Percentiles rank a stretch among this genome's conserved stretches.
These are phyloP conservation scores for Xylariomycetidae sp. DNA, from an alignment of 2,329 filamentous ascomycete species.

Conservation along the genomic window DNA sequence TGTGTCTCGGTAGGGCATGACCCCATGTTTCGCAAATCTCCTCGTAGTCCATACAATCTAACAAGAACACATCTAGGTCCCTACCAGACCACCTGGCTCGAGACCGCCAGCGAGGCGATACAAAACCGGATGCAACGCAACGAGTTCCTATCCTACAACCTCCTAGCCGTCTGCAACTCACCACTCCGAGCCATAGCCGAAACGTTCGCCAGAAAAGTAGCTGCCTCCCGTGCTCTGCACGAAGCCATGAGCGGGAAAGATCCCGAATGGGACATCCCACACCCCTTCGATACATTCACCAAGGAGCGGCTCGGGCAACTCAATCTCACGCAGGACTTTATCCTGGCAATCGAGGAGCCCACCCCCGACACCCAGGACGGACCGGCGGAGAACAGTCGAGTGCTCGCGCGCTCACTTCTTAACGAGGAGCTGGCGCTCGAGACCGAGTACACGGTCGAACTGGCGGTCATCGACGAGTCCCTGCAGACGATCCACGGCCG, in stretches of 20 bases:
- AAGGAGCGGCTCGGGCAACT: constrained; percentile 11
- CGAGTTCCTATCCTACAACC: constrained; percentile 66
- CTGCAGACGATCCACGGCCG: constrained; percentile 49
- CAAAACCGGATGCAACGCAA: constrained; percentile 62
- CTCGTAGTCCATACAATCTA: constrained; percentile 1
- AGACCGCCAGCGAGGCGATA: constrained; percentile 60
- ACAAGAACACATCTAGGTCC: constrained; percentile 27
- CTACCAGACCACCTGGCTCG: constrained; percentile 57
- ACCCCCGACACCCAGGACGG: constrained; percentile 30
- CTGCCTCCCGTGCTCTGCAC: constrained; percentile 36
- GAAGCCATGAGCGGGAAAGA: constrained; percentile 30
- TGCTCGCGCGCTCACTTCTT: too few species aligned
- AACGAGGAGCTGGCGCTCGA: constrained; percentile 37
- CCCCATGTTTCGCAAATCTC: constrained; percentile 1
- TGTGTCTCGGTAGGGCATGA: constrained; percentile 48
- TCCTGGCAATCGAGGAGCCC: constrained; percentile 2
- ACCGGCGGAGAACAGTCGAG: constrained; percentile 35
- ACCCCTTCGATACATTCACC: constrained; percentile 12
- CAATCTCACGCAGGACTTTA: constrained; percentile 9
- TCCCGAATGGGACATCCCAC: constrained; percentile 34
- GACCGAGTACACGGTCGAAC: constrained; percentile 44
- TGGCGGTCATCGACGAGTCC: constrained; percentile 37
- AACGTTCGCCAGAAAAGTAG: constrained; percentile 43
- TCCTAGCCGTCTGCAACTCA: constrained; percentile 69
- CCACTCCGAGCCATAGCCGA: constrained; percentile 49